Conservation (phyloP, 2,329 filamentous ascomycete species). For the Botrytis fabae region DNA sequence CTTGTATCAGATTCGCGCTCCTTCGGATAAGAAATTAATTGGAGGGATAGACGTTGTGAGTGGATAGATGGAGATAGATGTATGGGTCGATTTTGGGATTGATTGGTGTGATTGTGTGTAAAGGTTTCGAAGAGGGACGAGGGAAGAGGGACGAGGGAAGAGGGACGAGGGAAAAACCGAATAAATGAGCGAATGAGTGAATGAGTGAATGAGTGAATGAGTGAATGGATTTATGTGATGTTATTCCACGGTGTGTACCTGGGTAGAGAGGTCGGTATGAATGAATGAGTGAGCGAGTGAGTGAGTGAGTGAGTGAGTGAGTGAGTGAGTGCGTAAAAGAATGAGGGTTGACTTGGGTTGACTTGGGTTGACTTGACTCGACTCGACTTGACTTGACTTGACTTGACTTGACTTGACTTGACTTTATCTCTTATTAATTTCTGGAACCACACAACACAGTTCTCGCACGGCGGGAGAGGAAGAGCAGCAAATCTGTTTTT, state of each 20-base stretch:
- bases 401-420: neutral
- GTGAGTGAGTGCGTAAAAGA: neutral
- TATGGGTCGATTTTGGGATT: neutral
- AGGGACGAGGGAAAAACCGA: neutral
- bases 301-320: too few relatives aligned
- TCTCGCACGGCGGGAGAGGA: neutral
- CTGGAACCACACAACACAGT: neutral
- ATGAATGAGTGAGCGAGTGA: neutral
- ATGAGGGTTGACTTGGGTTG: too few relatives aligned
- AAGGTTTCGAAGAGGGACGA: neutral
- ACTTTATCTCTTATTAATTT: neutral
- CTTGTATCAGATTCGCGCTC: conserved; percentile 14
- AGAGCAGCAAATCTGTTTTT: neutral
- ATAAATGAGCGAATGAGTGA: neutral
- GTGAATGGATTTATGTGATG: too few relatives aligned
- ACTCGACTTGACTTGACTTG: too few relatives aligned
- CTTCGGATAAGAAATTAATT: conserved; percentile 23
- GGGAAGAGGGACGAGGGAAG: too few relatives aligned
- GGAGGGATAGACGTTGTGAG: neutral
- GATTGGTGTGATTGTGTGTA: neutral
- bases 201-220: conserved; percentile 5
- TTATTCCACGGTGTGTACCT: too few relatives aligned
- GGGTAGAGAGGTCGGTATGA: neutral
- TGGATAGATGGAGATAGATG: neutral
- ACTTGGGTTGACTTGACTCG: too few relatives aligned